Percentiles rank a stretch among this genome's conserved stretches.
Evolutionary conservation across 2,329 filamentous ascomycete genomes (phyloP).

Genomic region (Cyclaneusma minus): DNA sequence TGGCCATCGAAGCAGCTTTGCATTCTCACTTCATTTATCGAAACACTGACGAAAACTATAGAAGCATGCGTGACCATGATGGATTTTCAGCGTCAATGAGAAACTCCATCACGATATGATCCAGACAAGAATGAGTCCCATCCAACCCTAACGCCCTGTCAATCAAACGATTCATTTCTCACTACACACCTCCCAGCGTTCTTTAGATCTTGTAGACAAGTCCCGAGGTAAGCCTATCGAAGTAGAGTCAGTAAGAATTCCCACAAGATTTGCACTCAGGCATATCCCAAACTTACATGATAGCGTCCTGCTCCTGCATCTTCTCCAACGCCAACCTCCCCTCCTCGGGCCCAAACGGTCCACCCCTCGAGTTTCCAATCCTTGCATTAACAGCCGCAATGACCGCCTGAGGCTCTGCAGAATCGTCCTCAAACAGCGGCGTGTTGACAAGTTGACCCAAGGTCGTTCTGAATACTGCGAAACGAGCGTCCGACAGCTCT

Average conservation of each 20-base stretch:
- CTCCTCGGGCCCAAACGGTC: conserved; percentile 55
- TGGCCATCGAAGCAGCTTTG: too few relatives aligned
- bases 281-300: conserved; percentile 66
- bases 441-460: conserved; percentile 74
- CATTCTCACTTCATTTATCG: too few relatives aligned
- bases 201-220: conserved; percentile 55
- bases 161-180: conserved; percentile 1
- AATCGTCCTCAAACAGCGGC: conserved; percentile 74
- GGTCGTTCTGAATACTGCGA: conserved; percentile 62
- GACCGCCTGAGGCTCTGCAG: conserved; percentile 59
- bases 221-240: conserved; percentile 38
- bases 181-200: conserved; percentile 2
- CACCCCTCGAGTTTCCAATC: conserved; percentile 35
- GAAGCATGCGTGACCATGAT: too few relatives aligned
- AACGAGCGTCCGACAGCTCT: conserved; percentile 43
- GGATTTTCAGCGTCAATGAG: too few relatives aligned
- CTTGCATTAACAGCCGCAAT: conserved; percentile 66
- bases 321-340: conserved; percentile 61
- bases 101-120: too few relatives aligned
- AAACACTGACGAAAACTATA: too few relatives aligned
- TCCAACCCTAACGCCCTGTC: background rate
- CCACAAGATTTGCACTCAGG: background rate
- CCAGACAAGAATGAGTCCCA: too few relatives aligned
- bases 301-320: conserved; percentile 72
- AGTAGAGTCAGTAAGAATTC: conserved; percentile 1